These are phyloP conservation scores for Maudiozyma bulderi DNA, from an alignment of 805 yeast genomes.

Conservation along the genomic window DNA sequence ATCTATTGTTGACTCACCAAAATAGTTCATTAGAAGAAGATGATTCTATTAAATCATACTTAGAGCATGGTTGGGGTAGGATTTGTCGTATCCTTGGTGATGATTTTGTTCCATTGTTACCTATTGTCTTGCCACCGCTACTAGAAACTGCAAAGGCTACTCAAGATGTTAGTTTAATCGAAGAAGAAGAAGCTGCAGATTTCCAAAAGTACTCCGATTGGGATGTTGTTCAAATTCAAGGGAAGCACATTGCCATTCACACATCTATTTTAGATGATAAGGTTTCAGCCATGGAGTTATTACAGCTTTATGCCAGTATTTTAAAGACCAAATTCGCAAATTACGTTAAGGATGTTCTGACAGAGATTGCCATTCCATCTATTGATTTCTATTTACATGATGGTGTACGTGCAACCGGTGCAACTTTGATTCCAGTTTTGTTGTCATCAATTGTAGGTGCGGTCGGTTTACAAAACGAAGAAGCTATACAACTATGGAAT, in stretches of 20 bases:
- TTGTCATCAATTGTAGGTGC: conserved; percentile 50
- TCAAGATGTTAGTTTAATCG: conserved; percentile 81
- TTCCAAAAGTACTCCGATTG: conserved; percentile 81
- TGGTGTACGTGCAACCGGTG: conserved; percentile 88
- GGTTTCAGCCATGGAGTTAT: conserved; percentile 80
- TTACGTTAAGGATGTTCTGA: conserved; percentile 68
- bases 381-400: conserved; percentile 86
- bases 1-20: conserved; percentile 65
- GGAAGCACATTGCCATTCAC: conserved; percentile 89
- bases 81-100: conserved; percentile 77
- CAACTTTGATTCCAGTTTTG: conserved; percentile 71
- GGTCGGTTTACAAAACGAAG: conserved; percentile 42
- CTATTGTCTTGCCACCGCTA: conserved; percentile 83
- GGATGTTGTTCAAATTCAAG: conserved; percentile 87
- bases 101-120: conserved; percentile 76
- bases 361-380: conserved; percentile 77
- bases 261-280: conserved; percentile 93
- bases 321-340: conserved; percentile 75
- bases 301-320: conserved; percentile 76
- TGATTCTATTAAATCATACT: conserved; percentile 77
- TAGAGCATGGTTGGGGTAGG: conserved; percentile 95
- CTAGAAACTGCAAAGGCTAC: conserved; percentile 77
- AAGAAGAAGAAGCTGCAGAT: conserved; percentile 80
- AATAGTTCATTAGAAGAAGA: conserved; percentile 48
- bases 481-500: conserved; percentile 62